Evolutionary conservation across 129 eudicot species (phyloP), one percentile per base, ranked within the genome.

Genomic region (Logfia minima): DNA sequence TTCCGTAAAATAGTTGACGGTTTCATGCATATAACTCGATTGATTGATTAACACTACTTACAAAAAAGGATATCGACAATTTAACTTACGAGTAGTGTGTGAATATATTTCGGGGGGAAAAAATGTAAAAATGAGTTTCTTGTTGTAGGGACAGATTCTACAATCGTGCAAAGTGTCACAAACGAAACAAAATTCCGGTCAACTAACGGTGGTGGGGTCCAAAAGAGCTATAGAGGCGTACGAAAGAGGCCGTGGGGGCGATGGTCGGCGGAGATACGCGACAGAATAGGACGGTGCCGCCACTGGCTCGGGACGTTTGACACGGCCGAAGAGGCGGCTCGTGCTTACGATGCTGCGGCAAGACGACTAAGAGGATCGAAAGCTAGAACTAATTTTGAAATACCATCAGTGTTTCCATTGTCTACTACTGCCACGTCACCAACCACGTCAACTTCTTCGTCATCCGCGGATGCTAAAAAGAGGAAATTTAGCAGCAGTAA

Each of bases 251-350:
- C 98, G 21, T 92, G 98, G 98, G 98, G 96, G 66, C 73, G 98
- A 78, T 92, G 93, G 93, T 92, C 96, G 11, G 98, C 98, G n/a
- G 98, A 92, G 96, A 92, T 92, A 78, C 89, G 93, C 1, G 94
- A 92, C 85, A 80, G 88, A 6, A 83, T 92, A 59, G 98, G 98
- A 24, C 79, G 90, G 88, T 92, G 98, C 78, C 48, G 98, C 7
- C 98, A 92, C 85, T 92, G 98, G 98, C 79, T 92, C 1, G 98
- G 98, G 9, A 92, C 98, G 1, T 92, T 92, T 72, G 98, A 92
- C 77, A 86, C 97, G 26, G 87, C 96, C 3, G 96, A 92, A 68
- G 96, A 92, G 66, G 97, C 96, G 48, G 97, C 97, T 58, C 94
- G 90, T 69, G 98, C 98, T 8, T 92, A 92, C 35, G 96, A 92